Evolutionary conservation across 345 rosid species (phyloP).

Genomic region (Atalantia buxifolia): DNA sequence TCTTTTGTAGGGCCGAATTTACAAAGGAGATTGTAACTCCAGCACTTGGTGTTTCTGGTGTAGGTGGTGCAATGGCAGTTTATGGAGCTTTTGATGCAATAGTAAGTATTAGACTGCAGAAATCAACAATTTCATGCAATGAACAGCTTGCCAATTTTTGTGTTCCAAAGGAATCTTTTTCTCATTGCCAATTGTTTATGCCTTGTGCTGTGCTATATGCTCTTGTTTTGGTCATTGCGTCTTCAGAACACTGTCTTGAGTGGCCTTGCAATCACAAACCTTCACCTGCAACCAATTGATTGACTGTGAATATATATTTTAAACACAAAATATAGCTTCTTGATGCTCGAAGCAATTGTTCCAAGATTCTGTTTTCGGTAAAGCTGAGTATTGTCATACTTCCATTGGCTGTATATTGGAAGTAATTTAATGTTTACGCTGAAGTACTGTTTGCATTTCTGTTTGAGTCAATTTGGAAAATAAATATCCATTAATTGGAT

Average conservation of each 20-base stretch:
- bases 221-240: not conserved
- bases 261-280: not conserved
- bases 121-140: not conserved
- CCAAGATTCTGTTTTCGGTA: not conserved
- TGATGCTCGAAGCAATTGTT: not conserved
- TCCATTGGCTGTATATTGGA: not conserved
- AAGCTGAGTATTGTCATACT: not conserved
- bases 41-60: slow-evolving; percentile 76
- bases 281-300: not conserved
- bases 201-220: not conserved
- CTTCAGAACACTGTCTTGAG: not conserved
- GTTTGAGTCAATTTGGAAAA: not conserved
- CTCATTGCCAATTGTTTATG: not conserved
- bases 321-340: not conserved
- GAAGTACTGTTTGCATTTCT: not conserved
- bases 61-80: slow-evolving; percentile 89
- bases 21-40: slow-evolving; percentile 86
- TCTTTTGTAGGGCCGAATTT: slow-evolving; percentile 71
- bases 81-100: slow-evolving; percentile 89
- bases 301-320: not conserved
- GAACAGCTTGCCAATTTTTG: not conserved
- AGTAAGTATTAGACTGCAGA: slow-evolving; percentile 47
- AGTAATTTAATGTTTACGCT: not conserved
- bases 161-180: not conserved
- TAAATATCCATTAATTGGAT: slow-evolving; percentile 1